Evolutionary conservation across 805 yeast genomes (phyloP), one percentile per base, ranked within the genome.

Genomic region (Candida palmyrensis): DNA sequence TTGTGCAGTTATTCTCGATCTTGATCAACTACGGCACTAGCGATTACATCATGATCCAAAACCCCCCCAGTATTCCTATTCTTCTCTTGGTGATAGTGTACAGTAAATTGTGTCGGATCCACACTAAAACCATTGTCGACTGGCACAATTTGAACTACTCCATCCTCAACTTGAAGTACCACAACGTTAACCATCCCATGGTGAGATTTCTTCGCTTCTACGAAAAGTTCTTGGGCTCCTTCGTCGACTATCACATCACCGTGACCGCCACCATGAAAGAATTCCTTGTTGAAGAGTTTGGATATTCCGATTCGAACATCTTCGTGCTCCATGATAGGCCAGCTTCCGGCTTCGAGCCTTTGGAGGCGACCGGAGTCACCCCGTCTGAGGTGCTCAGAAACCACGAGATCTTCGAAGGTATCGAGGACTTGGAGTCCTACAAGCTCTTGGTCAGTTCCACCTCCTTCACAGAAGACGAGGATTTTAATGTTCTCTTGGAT

Each of bases 131-230:
- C 16, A 70, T 92, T 14, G 75, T 92, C 30, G 99, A 92, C 58
- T 92, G 98, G 98, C 99, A 92, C 57, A 92, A 92, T 56, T 66
- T 92, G 45, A 95, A 94, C 25, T 90, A 75, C 55, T 75, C 95
- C 2, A 85, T 92, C 18, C 58, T 92, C 37, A 79, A 82, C 33
- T 53, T 90, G 49, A 77, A 77, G 44, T 75, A 77, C 43, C 50
- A 68, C 4, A 68, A 68, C 35, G 52, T 57, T 31, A 59, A 57
- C 21, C 85, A 85, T 49, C 79, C 82, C 0, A 55, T 84, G 35
- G 94, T 88, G 2, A 54, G 62, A 32, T 19, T 77, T 2, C 71
- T 85, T 50, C 73, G 63, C 36, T 36, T 58, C 5, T 82, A 89
- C 48, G 99, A 92, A 55, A 53, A 55, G 26, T 35, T 53, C 10